Evolutionary conservation across 2,329 filamentous ascomycete genomes (phyloP).

Genomic region (Hypoxylon sp.): DNA sequence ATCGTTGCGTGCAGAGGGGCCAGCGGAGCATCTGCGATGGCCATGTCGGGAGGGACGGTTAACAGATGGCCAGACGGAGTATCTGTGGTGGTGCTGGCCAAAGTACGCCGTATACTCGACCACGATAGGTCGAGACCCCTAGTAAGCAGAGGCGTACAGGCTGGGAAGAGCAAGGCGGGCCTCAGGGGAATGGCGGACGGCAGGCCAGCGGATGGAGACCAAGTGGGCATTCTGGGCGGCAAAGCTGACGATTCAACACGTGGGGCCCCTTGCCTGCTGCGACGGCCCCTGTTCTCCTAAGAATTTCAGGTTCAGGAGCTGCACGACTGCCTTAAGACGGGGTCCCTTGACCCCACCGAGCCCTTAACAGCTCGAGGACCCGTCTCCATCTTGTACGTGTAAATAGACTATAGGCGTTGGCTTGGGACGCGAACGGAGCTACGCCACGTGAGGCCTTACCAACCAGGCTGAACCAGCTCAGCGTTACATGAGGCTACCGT

Average conservation of each 20-base stretch:
- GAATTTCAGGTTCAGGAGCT: slow-evolving; percentile 25
- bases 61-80: slow-evolving; percentile 12
- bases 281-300: slow-evolving; percentile 9
- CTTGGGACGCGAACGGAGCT: slow-evolving; percentile 29
- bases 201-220: slow-evolving; percentile 19
- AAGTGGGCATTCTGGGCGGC: slow-evolving; percentile 23
- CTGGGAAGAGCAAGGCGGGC: slow-evolving; percentile 7
- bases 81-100: slow-evolving; percentile 6
- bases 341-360: slow-evolving; percentile 21
- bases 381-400: slow-evolving; percentile 21
- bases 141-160: neutral
- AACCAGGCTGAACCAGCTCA: slow-evolving; percentile 32
- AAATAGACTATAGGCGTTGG: slow-evolving; percentile 26
- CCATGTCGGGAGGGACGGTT: slow-evolving; percentile 12
- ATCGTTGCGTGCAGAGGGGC: neutral
- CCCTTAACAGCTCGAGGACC: slow-evolving; percentile 11
- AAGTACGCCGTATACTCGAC: slow-evolving; percentile 16
- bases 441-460: slow-evolving; percentile 31
- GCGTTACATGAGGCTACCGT: slow-evolving; percentile 18
- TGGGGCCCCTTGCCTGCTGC: slow-evolving; percentile 13
- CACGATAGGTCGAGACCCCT: slow-evolving; percentile 3
- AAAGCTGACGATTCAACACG: slow-evolving; percentile 1
- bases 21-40: slow-evolving; percentile 8
- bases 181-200: slow-evolving; percentile 6
- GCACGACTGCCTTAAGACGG: slow-evolving; percentile 30